Evolutionary conservation across 441 rosid species (phyloP).

Genomic region (Eugenia klotzschiana): DNA sequence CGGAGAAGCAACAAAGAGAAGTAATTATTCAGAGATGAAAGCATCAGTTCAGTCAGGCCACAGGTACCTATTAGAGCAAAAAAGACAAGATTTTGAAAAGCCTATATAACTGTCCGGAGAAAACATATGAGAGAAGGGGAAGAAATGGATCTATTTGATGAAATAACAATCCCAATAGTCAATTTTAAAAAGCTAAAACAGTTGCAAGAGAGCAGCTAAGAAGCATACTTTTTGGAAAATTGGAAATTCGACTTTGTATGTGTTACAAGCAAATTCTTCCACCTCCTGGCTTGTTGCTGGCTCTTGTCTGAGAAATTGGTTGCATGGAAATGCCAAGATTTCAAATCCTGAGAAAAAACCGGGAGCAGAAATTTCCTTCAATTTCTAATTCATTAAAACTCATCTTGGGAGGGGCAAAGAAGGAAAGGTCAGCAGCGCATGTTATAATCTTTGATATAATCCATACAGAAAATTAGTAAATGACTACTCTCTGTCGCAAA

Average conservation of each 20-base stretch:
- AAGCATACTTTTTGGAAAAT: not conserved
- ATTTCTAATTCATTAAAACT: not conserved
- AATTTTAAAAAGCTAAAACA: not conserved
- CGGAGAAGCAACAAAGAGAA: not conserved
- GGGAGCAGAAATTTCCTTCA: not conserved
- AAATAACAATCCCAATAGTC: not conserved
- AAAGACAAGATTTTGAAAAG: not conserved
- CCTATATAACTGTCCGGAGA: not conserved
- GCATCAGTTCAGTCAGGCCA: not conserved
- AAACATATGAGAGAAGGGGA: not conserved
- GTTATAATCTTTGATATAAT: not conserved
- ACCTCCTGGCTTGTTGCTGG: not conserved
- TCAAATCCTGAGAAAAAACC: not conserved
- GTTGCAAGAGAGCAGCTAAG: not conserved
- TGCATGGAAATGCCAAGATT: not conserved
- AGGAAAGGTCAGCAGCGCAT: not conserved
- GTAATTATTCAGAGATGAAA: not conserved
- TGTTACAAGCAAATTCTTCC: not conserved
- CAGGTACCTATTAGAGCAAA: not conserved
- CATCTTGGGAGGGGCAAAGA: not conserved
- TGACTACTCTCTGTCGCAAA: not conserved
- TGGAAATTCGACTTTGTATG: not conserved
- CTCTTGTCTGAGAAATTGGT: not conserved
- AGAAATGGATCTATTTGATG: not conserved
- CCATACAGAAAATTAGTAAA: not conserved